A percentile compares a stretch with the other conserved stretches of the same genome.
Evolutionary conservation across 2,329 filamentous ascomycete genomes (phyloP).

Genomic region (Niveomyces coronatus): DNA sequence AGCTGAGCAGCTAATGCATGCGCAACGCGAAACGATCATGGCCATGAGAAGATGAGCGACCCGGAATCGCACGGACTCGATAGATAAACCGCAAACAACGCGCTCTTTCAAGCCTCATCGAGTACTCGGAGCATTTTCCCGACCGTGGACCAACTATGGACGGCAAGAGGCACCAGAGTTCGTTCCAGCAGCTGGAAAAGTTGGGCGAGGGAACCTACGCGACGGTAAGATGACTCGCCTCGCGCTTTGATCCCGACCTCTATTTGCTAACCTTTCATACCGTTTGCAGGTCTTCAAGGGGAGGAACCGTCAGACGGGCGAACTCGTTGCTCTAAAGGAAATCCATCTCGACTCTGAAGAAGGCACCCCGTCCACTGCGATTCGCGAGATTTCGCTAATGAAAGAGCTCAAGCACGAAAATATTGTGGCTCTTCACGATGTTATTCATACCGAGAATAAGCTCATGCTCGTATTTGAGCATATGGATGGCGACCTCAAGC

Average conservation of each 20-base stretch:
- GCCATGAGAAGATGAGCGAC: too few relatives aligned
- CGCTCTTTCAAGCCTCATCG: background rate
- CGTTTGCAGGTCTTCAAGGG: conserved; percentile 82
- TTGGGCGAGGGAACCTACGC: conserved; percentile 98
- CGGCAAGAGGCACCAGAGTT: conserved; percentile 83
- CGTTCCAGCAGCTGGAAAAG: conserved; percentile 99
- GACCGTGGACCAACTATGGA: conserved; percentile 53
- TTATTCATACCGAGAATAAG: conserved; percentile 99
- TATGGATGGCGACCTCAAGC: conserved; percentile 97
- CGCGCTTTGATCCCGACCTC: background rate
- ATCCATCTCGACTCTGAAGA: conserved; percentile 98
- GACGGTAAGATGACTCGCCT: conserved; percentile 50
- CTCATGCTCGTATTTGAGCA: conserved; percentile 98
- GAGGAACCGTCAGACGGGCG: conserved; percentile 90
- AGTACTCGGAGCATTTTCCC: background rate
- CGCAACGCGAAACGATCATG: too few relatives aligned
- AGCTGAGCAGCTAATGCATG: too few relatives aligned
- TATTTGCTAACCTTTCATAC: conserved; percentile 4
- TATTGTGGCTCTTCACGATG: conserved; percentile 93
- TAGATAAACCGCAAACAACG: too few relatives aligned
- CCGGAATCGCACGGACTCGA: too few relatives aligned
- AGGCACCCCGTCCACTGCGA: conserved; percentile 92
- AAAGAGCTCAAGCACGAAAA: conserved; percentile 99
- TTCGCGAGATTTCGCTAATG: conserved; percentile 97
- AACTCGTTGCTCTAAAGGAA: conserved; percentile 93